phyloP scores from a whole-genome alignment of 352 stramenopile genomes.

The Pythium sukuiense region DNA sequence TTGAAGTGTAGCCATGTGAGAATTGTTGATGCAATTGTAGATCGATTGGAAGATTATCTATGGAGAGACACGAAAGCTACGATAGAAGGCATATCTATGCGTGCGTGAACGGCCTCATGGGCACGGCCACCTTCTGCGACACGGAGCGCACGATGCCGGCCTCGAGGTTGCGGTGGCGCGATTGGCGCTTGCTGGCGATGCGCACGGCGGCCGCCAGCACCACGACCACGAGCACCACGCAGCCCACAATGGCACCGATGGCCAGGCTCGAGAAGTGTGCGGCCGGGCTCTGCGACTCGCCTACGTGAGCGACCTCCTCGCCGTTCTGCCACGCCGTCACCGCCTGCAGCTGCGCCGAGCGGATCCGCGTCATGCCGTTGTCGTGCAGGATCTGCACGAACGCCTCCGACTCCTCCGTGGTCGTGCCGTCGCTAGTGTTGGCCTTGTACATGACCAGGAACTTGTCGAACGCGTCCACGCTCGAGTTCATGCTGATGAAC shows the following conservation, averaged over 20 bases:
- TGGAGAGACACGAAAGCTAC: background rate
- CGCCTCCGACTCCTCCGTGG: slow-evolving; percentile 12
- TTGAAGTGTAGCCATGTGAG: background rate
- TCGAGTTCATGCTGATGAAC: slow-evolving; percentile 41
- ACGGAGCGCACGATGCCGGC: slow-evolving; percentile 24
- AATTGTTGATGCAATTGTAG: background rate
- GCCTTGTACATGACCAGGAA: slow-evolving; percentile 40
- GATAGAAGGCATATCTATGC: slow-evolving; percentile 9
- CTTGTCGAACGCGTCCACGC: slow-evolving; percentile 38
- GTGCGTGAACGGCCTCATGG: slow-evolving; percentile 38
- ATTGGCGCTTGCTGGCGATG: slow-evolving; percentile 29
- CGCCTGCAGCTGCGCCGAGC: slow-evolving; percentile 35
- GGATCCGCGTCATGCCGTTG: slow-evolving; percentile 36
- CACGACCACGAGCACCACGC: slow-evolving; percentile 32
- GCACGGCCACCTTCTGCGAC: slow-evolving; percentile 27
- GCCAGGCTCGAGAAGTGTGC: slow-evolving; percentile 26
- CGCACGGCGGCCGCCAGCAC: slow-evolving; percentile 36
- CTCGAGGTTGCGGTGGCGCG: slow-evolving; percentile 29
- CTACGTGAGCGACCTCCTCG: slow-evolving; percentile 37
- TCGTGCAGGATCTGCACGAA: slow-evolving; percentile 33
- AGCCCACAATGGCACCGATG: slow-evolving; percentile 32
- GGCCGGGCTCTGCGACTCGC: slow-evolving; percentile 21
- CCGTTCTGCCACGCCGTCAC: slow-evolving; percentile 41
- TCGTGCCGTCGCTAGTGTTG: slow-evolving; percentile 18
- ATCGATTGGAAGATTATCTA: background rate